A percentile compares a stretch with the other conserved stretches of the same genome.
These are phyloP conservation scores for Cladorrhinum samala DNA, from an alignment of 495 filamentous ascomycete genomes.

Conservation along the genomic window DNA sequence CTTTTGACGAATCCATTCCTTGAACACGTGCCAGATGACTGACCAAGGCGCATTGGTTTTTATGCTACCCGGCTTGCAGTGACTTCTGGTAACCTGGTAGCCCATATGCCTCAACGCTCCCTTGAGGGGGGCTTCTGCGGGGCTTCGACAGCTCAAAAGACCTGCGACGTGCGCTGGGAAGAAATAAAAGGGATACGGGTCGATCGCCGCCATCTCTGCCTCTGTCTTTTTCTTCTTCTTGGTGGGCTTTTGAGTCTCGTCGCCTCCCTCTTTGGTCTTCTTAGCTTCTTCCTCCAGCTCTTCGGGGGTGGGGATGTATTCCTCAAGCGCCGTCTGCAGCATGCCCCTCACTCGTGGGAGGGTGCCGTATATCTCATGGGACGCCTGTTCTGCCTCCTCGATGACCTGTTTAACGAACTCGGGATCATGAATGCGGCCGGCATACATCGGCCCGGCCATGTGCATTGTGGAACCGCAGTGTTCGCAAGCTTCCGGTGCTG, in stretches of 20 bases:
- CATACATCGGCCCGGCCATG: slow-evolving; percentile 90
- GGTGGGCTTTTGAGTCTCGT: slow-evolving; percentile 21
- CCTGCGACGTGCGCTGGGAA: slow-evolving; percentile 64
- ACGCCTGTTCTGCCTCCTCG: slow-evolving; percentile 53
- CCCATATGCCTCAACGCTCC: slow-evolving; percentile 76
- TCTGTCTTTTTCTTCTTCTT: slow-evolving; percentile 28
- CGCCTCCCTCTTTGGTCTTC: slow-evolving; percentile 8
- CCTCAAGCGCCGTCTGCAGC: slow-evolving; percentile 80
- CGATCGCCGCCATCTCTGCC: slow-evolving; percentile 50
- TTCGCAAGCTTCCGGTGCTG: slow-evolving; percentile 53
- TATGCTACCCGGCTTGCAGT: slow-evolving; percentile 80
- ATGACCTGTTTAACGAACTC: slow-evolving; percentile 74
- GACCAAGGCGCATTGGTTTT: slow-evolving; percentile 87
- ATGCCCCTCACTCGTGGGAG: slow-evolving; percentile 79
- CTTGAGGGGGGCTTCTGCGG: slow-evolving; percentile 62
- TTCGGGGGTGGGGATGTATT: slow-evolving; percentile 40
- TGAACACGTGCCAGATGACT: slow-evolving; percentile 88
- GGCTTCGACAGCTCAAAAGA: slow-evolving; percentile 68
- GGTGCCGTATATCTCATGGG: slow-evolving; percentile 66
- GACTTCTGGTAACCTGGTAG: slow-evolving; percentile 74
- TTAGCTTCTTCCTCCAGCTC: slow-evolving; percentile 14
- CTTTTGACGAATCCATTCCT: slow-evolving; percentile 79
- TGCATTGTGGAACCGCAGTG: slow-evolving; percentile 87
- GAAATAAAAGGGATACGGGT: slow-evolving; percentile 81
- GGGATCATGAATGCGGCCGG: slow-evolving; percentile 76